Evolutionary conservation across 129 eudicot genomes (phyloP), one percentile per base, ranked within the genome.

Genomic region (Arctium minus): DNA sequence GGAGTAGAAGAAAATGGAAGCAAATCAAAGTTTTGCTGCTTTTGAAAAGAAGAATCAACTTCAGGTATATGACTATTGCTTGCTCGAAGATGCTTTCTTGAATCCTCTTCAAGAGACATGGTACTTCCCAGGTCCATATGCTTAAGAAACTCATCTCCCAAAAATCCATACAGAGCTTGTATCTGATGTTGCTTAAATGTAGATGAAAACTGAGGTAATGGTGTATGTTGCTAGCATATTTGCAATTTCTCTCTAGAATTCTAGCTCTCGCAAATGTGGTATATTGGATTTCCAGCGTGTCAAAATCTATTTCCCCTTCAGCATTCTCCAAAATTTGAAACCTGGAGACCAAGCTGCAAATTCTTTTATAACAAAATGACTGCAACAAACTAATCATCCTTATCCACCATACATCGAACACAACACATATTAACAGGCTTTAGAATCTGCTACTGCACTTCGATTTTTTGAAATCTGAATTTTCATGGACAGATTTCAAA

Each of bases 181-280:
- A 73, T 42, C 35, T 44, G 40, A 36, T 86, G 78, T 53, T 87
- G 83, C 56, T 84, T 75, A 67, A 77, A 84, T 50, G 86, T 33
- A 71, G 99, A 76, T 48, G 91, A 83, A 75, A 94, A 81, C 40
- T 82, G 82, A 17, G 96, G 79, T 37, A 76, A 72, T 36, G 97
- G 96, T 70, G 92, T 85, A 36, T 88, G 81, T 83, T 85, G 87
- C 86, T 85, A 64, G 92, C 87, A 85, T 93, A 87, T 88, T 76
- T 90, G 85, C 97, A 90, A 22, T 89, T 78, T 84, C 88, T 84
- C 77, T 88, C 97, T 79, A 88, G 72, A 56, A 90, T 64, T 82
- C 93, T 89, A 62, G 91, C 93, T 42, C 89, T 89, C 74, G 83
- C 91, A 31, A 86, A 70, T 67, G 87, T 81, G 70, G 73, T 85